Base-by-base conservation (phyloP, 345 rosid species). In the Pistacia integerrima region DNA sequence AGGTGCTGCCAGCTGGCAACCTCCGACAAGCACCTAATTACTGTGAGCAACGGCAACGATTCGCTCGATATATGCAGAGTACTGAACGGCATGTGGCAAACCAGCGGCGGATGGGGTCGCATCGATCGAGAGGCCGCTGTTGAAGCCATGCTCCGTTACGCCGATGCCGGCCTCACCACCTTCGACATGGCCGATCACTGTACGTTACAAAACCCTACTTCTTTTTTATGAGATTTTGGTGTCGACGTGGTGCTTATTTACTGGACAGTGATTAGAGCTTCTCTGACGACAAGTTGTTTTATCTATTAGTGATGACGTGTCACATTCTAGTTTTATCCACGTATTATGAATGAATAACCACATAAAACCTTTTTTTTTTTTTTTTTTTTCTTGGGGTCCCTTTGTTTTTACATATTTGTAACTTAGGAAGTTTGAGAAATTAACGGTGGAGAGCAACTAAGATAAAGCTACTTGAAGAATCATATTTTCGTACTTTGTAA, bases 121-220 rank as follows among this genome's bases (percentile, higher is more conserved):
- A 93, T 91, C 74, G 97, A 94, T 80, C 81, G 97, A 12, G 86
- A 90, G 81, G 90, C 73, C 77, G 95, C 97, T 82, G 97, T 86
- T 22, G 97, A 91, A 0, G 94, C 93, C 35, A 93, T 94, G 97
- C 89, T 94, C 63, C 88, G 88, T 2, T 70, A 91, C 74, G 85
- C 94, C 61, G 97, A 94, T 62, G 84, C 95, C 67, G 97, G 97
- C 48, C 93, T 94, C 85, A 82, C 97, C 82, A 94, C 98, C 67
- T 94, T 94, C 86, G 97, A 94, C 86, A 93, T 94, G 98, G 98
- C 98, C 73, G 98, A 94, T 74, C 97, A 91, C 76, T 94, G 97
- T 94, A 79, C 18, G 60, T 64, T 1, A 2, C 6, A 84, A 80
- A 82, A 69, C 67, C 67, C 62, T 69, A 38, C 8, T 20, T 33